A percentile compares a stretch with the other conserved stretches of the same genome.
Conservation (phyloP, 2,329 filamentous ascomycete species). For the Hypoxylon sp. region DNA sequence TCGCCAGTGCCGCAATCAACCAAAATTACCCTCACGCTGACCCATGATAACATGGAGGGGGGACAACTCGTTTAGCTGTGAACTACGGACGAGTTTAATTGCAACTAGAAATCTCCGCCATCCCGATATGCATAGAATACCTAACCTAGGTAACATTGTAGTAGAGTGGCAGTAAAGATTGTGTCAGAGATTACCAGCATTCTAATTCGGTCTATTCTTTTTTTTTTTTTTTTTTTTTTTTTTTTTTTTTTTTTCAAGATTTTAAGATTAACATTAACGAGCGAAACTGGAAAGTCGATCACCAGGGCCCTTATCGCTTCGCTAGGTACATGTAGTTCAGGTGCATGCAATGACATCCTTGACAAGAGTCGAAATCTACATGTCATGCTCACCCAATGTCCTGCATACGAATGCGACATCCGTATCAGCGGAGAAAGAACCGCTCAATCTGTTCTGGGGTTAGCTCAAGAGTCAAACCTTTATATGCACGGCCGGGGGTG, state of each 20-base stretch:
- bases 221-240: slow-evolving; percentile 35
- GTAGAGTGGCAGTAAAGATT: slow-evolving; percentile 23
- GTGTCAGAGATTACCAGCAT: slow-evolving; percentile 20
- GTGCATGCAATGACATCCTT: slow-evolving; percentile 25
- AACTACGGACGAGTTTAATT: slow-evolving; percentile 38
- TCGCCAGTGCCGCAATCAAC: slow-evolving; percentile 41
- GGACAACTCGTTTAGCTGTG: background rate
- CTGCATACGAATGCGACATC: slow-evolving; percentile 40
- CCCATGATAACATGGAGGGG: slow-evolving; percentile 25
- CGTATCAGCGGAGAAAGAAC: slow-evolving; percentile 39
- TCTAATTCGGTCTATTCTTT: slow-evolving; percentile 31
- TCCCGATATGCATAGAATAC: slow-evolving; percentile 27
- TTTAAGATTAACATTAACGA: slow-evolving; percentile 38
- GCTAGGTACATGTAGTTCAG: slow-evolving; percentile 14
- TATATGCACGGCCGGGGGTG: slow-evolving; percentile 30
- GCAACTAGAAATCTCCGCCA: slow-evolving; percentile 27
- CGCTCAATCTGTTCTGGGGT: slow-evolving; percentile 29
- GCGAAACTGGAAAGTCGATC: slow-evolving; percentile 33
- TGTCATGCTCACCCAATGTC: slow-evolving; percentile 34
- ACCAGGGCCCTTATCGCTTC: slow-evolving; percentile 24
- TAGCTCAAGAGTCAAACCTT: background rate
- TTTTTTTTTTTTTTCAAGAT: slow-evolving; percentile 31
- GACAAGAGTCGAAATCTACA: slow-evolving; percentile 22
- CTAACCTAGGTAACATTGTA: slow-evolving; percentile 1
- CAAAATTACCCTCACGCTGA: slow-evolving; percentile 32